Evolutionary conservation across 2,329 filamentous ascomycete species (phyloP), one percentile per base, ranked within the genome.

Genomic region (Verticillium dahliae): DNA sequence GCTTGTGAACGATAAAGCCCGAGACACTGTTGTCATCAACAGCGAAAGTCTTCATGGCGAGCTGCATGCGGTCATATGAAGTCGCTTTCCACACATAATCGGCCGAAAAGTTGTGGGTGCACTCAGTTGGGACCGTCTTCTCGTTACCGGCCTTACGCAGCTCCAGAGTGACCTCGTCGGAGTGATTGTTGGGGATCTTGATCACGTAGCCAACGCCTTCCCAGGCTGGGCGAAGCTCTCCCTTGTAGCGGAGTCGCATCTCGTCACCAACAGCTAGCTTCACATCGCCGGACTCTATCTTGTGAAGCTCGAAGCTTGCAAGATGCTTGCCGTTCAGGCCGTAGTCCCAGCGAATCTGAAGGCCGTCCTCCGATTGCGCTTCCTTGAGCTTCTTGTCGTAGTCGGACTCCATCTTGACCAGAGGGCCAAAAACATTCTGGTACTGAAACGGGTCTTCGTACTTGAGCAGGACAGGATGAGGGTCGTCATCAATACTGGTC

Each of bases 51-150:
- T 97, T 98, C 94, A 99, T 98, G 60, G 95, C 96, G 67, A 93
- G 87, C 75, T 99, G 95, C 95, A 99, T 99, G 65, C 95, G 93
- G 72, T 99, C 95, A 73, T 99, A 99, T 0, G 94, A 98, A 0
- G 96, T 99, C 14, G 96, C 95, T 74, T 99, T 99, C 95, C 95
- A 99, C 61, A 99, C 95, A 71, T 99, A 99, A 74, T 99, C 95
- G 67, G 94, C 95, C 15, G 92, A 97, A 77, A 99, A 99, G 75
- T 97, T 97, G 77, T 96, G 92, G 0, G 94, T 97, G 75, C 94
- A 95, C 70, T 99, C 94, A 0, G 92, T 97, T 0, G 95, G 95
- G 1, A 98, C 91, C 34, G 90, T 91, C 76, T 98, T 98, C 78
- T 98, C 93, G 72, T 96, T 96, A 64, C 92, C 93, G 65, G 95